Evolutionary conservation across 2,329 filamentous ascomycete species (phyloP).

Genomic region (Claviceps pazoutovae): DNA sequence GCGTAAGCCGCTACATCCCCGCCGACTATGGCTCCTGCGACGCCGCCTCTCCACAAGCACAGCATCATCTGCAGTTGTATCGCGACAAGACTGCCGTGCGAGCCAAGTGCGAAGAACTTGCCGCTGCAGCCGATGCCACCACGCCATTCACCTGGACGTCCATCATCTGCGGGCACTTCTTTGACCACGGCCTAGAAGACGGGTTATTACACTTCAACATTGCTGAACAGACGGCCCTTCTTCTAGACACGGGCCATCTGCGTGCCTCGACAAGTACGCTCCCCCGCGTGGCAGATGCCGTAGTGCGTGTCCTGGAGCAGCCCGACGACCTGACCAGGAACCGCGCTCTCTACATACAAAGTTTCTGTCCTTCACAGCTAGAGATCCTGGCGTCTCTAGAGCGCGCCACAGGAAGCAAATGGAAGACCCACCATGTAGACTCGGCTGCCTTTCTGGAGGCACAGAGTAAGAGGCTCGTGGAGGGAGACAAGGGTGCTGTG

Average conservation of each 20-base stretch:
- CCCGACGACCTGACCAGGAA: slow-evolving; percentile 33
- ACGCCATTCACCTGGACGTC: slow-evolving; percentile 35
- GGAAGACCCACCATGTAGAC: slow-evolving; percentile 19
- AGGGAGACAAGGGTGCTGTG: slow-evolving; percentile 22
- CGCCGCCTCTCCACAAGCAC: slow-evolving; percentile 21
- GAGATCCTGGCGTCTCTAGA: slow-evolving; percentile 35
- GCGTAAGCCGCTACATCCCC: slow-evolving; percentile 48
- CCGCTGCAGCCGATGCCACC: slow-evolving; percentile 14
- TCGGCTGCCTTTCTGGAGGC: slow-evolving; percentile 26
- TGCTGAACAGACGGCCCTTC: slow-evolving; percentile 25
- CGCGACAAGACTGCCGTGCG: slow-evolving; percentile 21
- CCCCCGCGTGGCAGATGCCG: slow-evolving; percentile 30
- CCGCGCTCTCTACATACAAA: slow-evolving; percentile 30
- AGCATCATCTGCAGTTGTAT: slow-evolving; percentile 19
- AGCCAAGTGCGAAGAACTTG: slow-evolving; percentile 16
- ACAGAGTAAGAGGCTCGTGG: slow-evolving; percentile 23
- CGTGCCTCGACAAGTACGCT: slow-evolving; percentile 36
- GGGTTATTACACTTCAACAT: slow-evolving; percentile 29
- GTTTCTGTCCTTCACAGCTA: slow-evolving; percentile 32
- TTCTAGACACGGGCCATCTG: slow-evolving; percentile 38
- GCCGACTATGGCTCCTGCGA: slow-evolving; percentile 38
- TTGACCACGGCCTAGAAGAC: slow-evolving; percentile 34
- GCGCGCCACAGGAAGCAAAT: slow-evolving; percentile 30
- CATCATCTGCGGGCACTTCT: slow-evolving; percentile 29
- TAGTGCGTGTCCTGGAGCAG: slow-evolving; percentile 35